Conservation (phyloP, 169 alveolate genomes). For the Plasmodium knowlesi region DNA sequence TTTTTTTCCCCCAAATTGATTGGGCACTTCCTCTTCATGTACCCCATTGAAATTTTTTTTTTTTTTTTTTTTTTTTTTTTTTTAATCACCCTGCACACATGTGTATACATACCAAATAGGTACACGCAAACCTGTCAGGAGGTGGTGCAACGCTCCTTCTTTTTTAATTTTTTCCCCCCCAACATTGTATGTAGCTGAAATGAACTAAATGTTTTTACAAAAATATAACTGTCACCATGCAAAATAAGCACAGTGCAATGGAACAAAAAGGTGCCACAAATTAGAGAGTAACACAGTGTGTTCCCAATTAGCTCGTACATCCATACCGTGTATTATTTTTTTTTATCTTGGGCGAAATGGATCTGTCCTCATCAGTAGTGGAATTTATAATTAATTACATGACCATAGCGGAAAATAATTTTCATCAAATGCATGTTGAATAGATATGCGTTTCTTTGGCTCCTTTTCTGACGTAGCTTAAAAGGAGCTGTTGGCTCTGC, state of each 20-base stretch:
- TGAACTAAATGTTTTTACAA: background rate
- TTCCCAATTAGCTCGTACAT: background rate
- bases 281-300: background rate
- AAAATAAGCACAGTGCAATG: background rate
- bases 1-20: background rate
- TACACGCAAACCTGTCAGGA: background rate
- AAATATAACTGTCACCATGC: background rate
- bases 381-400: background rate
- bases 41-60: background rate
- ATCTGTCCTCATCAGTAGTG: background rate
- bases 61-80: background rate
- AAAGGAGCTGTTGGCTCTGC: background rate
- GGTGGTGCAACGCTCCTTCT: background rate
- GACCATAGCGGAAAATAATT: background rate
- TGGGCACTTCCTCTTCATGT: background rate
- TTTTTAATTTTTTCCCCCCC: background rate
- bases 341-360: background rate
- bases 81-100: background rate
- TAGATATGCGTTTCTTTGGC: background rate
- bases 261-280: background rate
- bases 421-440: background rate
- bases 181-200: background rate
- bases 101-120: conserved; percentile 6
- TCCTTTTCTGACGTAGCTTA: background rate
- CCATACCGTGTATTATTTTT: background rate